These are phyloP conservation scores for Platanus orientalis DNA, from an alignment of 164 flowering plant genomes.

Conservation along the genomic window DNA sequence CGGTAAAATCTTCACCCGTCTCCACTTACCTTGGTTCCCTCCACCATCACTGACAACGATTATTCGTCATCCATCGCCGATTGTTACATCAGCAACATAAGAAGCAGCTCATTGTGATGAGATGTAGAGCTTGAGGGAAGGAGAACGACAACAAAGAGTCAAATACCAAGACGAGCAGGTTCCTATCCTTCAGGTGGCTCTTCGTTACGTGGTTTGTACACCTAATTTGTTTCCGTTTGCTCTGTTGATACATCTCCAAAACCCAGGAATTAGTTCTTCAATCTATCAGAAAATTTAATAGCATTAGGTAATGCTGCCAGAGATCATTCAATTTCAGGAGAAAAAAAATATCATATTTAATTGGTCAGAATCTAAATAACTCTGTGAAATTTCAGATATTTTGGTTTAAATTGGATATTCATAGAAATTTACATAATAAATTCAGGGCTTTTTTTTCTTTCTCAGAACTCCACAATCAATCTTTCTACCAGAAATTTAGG, in stretches of 20 bases:
- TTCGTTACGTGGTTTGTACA: conserved; percentile 62
- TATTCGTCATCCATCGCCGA: too few relatives aligned
- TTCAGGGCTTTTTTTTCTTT: too few relatives aligned
- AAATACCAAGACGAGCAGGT: conserved; percentile 70
- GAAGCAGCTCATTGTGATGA: conserved; percentile 7
- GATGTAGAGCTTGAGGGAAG: conserved; percentile 9
- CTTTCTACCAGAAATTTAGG: background rate
- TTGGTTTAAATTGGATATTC: too few relatives aligned
- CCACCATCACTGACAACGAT: too few relatives aligned
- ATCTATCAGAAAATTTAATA: too few relatives aligned
- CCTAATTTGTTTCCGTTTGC: background rate
- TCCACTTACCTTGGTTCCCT: too few relatives aligned
- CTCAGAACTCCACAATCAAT: background rate
- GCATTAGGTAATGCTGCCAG: background rate
- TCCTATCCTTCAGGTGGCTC: conserved; percentile 77
- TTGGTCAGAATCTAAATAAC: too few relatives aligned
- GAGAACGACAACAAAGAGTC: conserved; percentile 9
- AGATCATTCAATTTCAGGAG: background rate
- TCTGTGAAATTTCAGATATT: too few relatives aligned
- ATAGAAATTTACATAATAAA: too few relatives aligned
- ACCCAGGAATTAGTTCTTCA: background rate
- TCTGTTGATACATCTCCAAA: background rate
- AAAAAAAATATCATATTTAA: too few relatives aligned
- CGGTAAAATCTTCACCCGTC: too few relatives aligned
- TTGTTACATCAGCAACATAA: conserved; percentile 18